phyloP scores from a whole-genome alignment of 371 early-diverging fungal species.

The Syncephalastrum monosporum region DNA sequence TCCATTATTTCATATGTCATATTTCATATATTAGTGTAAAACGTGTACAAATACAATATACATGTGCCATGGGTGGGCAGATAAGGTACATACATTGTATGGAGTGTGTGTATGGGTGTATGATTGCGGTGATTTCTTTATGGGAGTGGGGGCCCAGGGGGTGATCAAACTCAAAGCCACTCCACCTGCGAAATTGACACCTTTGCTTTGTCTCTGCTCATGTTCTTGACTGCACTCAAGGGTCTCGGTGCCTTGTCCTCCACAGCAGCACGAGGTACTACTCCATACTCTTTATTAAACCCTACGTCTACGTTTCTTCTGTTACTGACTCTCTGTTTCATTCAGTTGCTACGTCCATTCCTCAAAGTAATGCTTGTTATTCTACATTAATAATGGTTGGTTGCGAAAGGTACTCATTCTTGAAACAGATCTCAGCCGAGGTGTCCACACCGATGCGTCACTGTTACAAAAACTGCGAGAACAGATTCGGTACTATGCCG shows the following conservation, averaged over 20 bases:
- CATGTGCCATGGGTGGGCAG: too few relatives aligned
- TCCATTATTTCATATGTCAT: too few relatives aligned
- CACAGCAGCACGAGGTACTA: slow-evolving; percentile 17
- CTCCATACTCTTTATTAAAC: neutral
- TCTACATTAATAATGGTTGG: neutral
- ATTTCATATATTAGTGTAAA: too few relatives aligned
- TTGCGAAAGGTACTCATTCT: slow-evolving; percentile 1
- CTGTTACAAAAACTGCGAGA: slow-evolving; percentile 49
- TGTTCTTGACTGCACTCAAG: slow-evolving; percentile 23
- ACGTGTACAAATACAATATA: too few relatives aligned
- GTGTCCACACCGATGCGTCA: slow-evolving; percentile 20
- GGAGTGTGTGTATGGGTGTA: too few relatives aligned
- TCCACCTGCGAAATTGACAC: too few relatives aligned
- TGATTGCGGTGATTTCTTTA: too few relatives aligned
- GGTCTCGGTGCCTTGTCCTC: slow-evolving; percentile 17
- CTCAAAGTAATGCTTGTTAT: neutral
- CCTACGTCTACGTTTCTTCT: neutral
- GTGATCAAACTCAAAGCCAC: too few relatives aligned
- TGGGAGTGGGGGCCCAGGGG: too few relatives aligned
- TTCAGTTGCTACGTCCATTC: neutral
- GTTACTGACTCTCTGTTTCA: neutral
- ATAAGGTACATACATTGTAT: too few relatives aligned
- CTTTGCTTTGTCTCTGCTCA: slow-evolving; percentile 1
- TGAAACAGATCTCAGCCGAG: slow-evolving; percentile 12
- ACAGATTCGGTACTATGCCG: slow-evolving; percentile 75